Base-by-base conservation (phyloP, 2,329 filamentous ascomycete genomes). In the Diaporthe citri region DNA sequence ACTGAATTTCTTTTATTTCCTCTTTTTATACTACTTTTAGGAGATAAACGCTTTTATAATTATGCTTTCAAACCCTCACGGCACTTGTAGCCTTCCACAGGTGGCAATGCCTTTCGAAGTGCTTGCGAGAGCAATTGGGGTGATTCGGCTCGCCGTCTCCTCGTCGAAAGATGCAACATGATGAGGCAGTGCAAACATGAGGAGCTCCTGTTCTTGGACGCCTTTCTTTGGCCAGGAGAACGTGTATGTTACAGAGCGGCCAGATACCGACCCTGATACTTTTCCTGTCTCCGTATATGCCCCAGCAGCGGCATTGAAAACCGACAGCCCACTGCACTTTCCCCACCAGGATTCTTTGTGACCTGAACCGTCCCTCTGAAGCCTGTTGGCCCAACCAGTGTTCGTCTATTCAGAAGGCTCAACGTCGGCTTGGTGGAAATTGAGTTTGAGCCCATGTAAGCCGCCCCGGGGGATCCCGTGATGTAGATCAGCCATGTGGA, bases 161-260 rank as follows among this genome's bases (percentile, higher is more conserved):
- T 83, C 79, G 77, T 95, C 90, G 75, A 98, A 96, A 0, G 94
- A 95, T 43, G 91, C 86, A 4, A 94, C 82, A 78, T 98, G 96
- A 82, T 98, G 96, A 28, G 96, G 95, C 64, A 98, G 86, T n/a
- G 94, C 94, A 82, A 93, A 98, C 92, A 97, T 97, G 77, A 96
- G 87, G 25, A 97, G 86, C 76, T 57, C 12, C 28, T 57, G 55
- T 57, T 57, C 31, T 6, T 7, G 55, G 15, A 57, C 31, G 4
- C 55, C 55, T 36, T 57, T 34, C 9, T 57, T 57, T 13, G 31
- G 22, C 55, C 28, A 57, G 0, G 55, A 57, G 7, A 57, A 28
- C 31, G 55, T 57, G 17, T 46, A 66, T 5, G 39, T 48, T 22
- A 41, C 60, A 66, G 60, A 46, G 60, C 46, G 41, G n/a, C 60